Base-by-base conservation (phyloP, 805 yeast species). In the Wickerhamomyces strasburgensis region DNA sequence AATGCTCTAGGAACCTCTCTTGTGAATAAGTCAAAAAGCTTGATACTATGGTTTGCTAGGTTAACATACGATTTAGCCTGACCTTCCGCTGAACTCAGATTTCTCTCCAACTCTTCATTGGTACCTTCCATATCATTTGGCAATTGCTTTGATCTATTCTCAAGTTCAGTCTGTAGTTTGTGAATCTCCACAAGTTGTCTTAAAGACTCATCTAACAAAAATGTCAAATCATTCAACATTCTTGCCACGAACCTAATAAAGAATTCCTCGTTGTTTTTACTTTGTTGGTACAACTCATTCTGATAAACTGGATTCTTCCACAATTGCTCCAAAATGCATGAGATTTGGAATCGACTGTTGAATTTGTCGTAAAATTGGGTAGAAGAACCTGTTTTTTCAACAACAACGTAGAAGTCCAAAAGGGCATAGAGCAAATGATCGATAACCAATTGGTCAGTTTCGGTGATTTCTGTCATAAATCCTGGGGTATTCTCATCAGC, bases 361-460 rank as follows among this genome's bases (percentile, higher is more conserved):
- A 93, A 93, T 62, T 93, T 93, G 60, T 93, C 99, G 59, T 90
- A 90, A 56, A 90, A 93, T 61, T 93, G 98, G 0, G 94, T 79
- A 6, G 90, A 80, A 2, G 96, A 83, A 8, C 98, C 98, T 0
- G 98, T 93, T 53, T 85, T 88, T 58, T 93, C 99, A 34, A 90
- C 89, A 70, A 85, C 86, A 25, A 93, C 95, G 58, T 90, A 93
- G 44, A 88, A 84, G 51, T 87, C 94, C 61, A 93, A 71, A 39
- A 93, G 68, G 1, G 96, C 84, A 52, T 85, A 88, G 39, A 93
- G 65, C 44, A 93, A 57, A 56, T 88, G 78, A 27, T 78, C 67
- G 21, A 65, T 62, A 2, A 87, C 81, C 16, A 82, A 51, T 36
- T 73, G 70, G 50, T 87, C 79, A 9, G 76, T 64, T 49, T 72